phyloP scores from a whole-genome alignment of 1,139 yeast species.

The Yamadazyma buinensis region DNA sequence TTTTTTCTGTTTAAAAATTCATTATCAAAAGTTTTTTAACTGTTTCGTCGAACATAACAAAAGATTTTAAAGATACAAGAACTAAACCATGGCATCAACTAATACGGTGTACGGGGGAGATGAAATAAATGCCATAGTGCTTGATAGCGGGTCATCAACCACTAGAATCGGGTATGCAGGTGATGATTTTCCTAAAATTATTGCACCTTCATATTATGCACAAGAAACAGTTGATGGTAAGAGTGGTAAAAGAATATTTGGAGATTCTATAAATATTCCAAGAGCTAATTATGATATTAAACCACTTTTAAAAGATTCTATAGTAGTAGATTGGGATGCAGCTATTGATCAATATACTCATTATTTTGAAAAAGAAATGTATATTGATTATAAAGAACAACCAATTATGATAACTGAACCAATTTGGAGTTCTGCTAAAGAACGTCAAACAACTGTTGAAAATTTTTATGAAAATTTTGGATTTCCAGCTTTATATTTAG shows the following conservation, averaged over 20 bases:
- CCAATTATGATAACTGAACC: slow-evolving; percentile 83
- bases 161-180: slow-evolving; percentile 94
- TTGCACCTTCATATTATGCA: slow-evolving; percentile 62
- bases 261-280: slow-evolving; percentile 56
- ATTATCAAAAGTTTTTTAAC: too few species aligned
- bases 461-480: slow-evolving; percentile 67
- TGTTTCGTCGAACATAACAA: too few species aligned
- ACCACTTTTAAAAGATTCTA: slow-evolving; percentile 58
- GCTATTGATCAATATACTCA: slow-evolving; percentile 65
- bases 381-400: slow-evolving; percentile 59
- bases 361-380: slow-evolving; percentile 45
- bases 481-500: slow-evolving; percentile 83
- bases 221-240: slow-evolving; percentile 13
- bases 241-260: slow-evolving; percentile 33
- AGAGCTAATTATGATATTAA: slow-evolving; percentile 49
- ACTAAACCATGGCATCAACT: slow-evolving; percentile 11
- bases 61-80: too few species aligned
- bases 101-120: slow-evolving; percentile 50
- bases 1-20: too few species aligned
- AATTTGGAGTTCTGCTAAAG: slow-evolving; percentile 71
- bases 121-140: slow-evolving; percentile 85
- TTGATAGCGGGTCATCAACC: slow-evolving; percentile 84
- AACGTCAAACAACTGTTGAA: slow-evolving; percentile 73
- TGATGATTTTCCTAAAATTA: slow-evolving; percentile 80
- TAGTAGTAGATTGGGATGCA: slow-evolving; percentile 70